These are phyloP conservation scores for Leccinum solheimii DNA, from an alignment of 1,284 basidiomycete species.

Conservation along the genomic window DNA sequence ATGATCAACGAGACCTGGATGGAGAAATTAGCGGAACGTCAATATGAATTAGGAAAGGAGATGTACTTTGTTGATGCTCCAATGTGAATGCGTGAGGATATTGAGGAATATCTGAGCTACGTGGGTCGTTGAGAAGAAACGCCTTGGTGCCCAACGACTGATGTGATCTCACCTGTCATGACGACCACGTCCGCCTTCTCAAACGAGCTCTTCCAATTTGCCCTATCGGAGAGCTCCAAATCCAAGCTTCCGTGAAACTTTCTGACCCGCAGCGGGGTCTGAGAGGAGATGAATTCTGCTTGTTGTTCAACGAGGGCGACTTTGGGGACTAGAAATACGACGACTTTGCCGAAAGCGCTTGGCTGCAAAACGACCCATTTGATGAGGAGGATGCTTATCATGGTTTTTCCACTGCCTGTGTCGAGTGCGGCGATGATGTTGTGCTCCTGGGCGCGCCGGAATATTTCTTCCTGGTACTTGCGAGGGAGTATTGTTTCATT, in stretches of 20 bases:
- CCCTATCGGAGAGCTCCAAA: conserved; percentile 66
- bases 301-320: conserved; percentile 84
- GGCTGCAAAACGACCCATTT: conserved; percentile 66
- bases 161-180: conserved; percentile 62
- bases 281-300: conserved; percentile 61
- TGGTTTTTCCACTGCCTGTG: conserved; percentile 81
- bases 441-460: conserved; percentile 62
- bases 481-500: conserved; percentile 47
- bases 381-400: conserved; percentile 77
- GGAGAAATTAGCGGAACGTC: neutral
- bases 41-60: neutral
- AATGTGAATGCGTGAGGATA: conserved; percentile 74
- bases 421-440: conserved; percentile 79
- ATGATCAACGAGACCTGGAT: conserved; percentile 70
- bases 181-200: conserved; percentile 71
- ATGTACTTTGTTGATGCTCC: conserved; percentile 62
- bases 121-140: conserved; percentile 1
- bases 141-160: neutral
- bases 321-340: conserved; percentile 79
- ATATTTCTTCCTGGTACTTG: conserved; percentile 74
- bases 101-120: conserved; percentile 81
- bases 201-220: conserved; percentile 65
- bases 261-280: conserved; percentile 64
- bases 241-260: conserved; percentile 70
- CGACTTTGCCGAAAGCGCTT: conserved; percentile 48